Evolutionary conservation across 2,329 filamentous ascomycete genomes (phyloP).

Genomic region (Colletotrichum chrysophilum): DNA sequence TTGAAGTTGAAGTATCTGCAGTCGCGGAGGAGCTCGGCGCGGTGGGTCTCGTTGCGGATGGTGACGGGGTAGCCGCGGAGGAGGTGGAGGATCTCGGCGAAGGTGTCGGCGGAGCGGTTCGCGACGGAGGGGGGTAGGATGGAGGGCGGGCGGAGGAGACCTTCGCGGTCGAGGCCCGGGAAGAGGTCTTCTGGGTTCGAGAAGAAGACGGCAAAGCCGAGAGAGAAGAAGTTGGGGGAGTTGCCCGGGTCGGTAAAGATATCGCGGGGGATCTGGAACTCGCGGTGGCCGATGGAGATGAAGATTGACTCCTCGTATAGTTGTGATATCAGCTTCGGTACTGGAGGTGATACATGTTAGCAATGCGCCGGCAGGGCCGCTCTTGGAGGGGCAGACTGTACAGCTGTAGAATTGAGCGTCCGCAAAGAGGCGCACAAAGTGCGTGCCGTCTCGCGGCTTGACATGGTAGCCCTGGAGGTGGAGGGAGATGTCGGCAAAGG

Average conservation of each 20-base stretch:
- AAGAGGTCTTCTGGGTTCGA: slow-evolving; percentile 80
- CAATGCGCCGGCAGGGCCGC: background rate
- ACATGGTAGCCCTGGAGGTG: slow-evolving; percentile 95
- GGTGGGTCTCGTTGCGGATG: slow-evolving; percentile 78
- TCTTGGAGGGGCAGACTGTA: slow-evolving; percentile 44
- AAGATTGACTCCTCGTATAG: slow-evolving; percentile 92
- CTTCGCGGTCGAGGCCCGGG: slow-evolving; percentile 80
- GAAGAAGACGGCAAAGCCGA: slow-evolving; percentile 91
- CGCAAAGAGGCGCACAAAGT: slow-evolving; percentile 92
- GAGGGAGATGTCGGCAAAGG: slow-evolving; percentile 86
- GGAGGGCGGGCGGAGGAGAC: slow-evolving; percentile 83
- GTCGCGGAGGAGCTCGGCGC: slow-evolving; percentile 79
- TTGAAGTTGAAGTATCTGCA: slow-evolving; percentile 94
- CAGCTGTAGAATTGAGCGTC: slow-evolving; percentile 94
- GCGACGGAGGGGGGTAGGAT: slow-evolving; percentile 84
- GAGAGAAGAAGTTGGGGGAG: slow-evolving; percentile 93
- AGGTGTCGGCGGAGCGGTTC: slow-evolving; percentile 81
- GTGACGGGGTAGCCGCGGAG: slow-evolving; percentile 83
- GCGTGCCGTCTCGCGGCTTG: slow-evolving; percentile 77
- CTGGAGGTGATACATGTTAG: slow-evolving; percentile 44
- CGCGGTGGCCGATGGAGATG: slow-evolving; percentile 83
- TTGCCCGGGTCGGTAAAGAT: slow-evolving; percentile 86
- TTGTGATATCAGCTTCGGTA: slow-evolving; percentile 88
- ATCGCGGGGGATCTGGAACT: slow-evolving; percentile 90
- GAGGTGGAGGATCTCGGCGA: slow-evolving; percentile 81